Conservation (phyloP, 768 basidiomycete genomes). For the Termitomyces heimii region DNA sequence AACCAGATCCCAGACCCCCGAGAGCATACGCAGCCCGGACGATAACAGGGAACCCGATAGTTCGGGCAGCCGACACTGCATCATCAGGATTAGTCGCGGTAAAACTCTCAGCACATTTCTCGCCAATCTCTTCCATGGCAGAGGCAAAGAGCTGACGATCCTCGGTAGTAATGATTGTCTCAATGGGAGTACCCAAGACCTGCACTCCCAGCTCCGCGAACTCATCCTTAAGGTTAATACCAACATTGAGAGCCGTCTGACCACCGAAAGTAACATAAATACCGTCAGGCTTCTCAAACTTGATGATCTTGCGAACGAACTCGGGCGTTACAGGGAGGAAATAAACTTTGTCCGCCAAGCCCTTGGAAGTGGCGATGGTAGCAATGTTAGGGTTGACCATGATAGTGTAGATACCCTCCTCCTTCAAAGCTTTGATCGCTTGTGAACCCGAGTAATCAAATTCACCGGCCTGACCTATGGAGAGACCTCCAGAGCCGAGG, state of each 20-base stretch:
- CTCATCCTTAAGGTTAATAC: conserved; percentile 97
- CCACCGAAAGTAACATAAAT: conserved; percentile 99
- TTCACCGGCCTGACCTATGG: conserved; percentile 98
- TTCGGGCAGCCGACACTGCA: conserved; percentile 72
- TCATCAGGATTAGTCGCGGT: conserved; percentile 87
- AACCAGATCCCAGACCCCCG: conserved; percentile 92
- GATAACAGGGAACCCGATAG: conserved; percentile 93
- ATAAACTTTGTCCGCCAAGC: conserved; percentile 98
- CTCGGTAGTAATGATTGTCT: conserved; percentile 96
- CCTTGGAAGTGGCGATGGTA: conserved; percentile 95
- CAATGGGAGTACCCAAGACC: conserved; percentile 94
- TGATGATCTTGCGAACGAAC: conserved; percentile 96
- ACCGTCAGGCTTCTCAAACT: conserved; percentile 97
- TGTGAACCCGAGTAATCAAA: conserved; percentile 99
- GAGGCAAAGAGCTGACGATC: conserved; percentile 91
- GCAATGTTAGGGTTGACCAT: conserved; percentile 99
- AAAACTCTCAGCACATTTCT: conserved; percentile 87
- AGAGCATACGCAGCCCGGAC: conserved; percentile 96
- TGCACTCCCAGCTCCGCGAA: conserved; percentile 84
- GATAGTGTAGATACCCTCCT: conserved; percentile 98
- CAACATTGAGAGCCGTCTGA: conserved; percentile 94
- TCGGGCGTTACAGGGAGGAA: conserved; percentile 98
- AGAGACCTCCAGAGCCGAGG: conserved; percentile 94
- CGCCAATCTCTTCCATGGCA: conserved; percentile 94
- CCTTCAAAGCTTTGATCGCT: conserved; percentile 98